These are phyloP conservation scores for Galerina sulciceps DNA, from an alignment of 768 basidiomycete genomes.

Conservation along the genomic window DNA sequence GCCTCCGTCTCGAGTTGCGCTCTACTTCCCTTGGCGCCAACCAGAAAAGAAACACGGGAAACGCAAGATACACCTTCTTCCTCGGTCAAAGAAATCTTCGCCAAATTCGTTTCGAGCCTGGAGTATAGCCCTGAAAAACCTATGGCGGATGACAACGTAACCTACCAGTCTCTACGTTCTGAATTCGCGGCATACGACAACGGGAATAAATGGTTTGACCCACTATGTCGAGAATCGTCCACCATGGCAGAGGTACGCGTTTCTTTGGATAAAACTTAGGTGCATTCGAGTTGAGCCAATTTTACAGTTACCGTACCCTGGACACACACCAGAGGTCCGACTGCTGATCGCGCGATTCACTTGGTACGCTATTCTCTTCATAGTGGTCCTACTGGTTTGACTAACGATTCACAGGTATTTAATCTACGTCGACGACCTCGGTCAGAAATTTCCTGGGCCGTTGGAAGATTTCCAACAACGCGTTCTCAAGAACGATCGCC, in stretches of 20 bases:
- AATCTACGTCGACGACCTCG: conserved; percentile 3
- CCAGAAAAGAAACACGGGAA: no score
- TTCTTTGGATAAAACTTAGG: no score
- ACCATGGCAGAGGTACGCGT: not conserved
- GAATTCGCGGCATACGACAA: not conserved
- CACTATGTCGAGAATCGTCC: not conserved
- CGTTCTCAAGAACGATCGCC: not conserved
- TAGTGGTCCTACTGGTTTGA: not conserved
- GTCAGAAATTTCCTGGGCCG: not conserved
- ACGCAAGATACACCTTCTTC: not conserved
- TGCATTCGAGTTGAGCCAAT: no score
- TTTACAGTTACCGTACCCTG: not conserved
- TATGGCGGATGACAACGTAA: not conserved
- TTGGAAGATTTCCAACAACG: not conserved
- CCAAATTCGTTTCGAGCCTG: not conserved
- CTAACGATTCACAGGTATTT: not conserved
- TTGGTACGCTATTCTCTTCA: not conserved
- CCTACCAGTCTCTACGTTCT: not conserved
- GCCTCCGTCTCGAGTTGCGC: no score
- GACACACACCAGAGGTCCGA: not conserved
- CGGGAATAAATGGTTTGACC: not conserved
- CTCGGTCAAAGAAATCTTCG: not conserved
- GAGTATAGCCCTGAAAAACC: not conserved
- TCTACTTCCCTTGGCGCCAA: no score
- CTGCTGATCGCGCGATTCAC: not conserved